Evolutionary conservation across 23 red algal genomes (phyloP), one percentile per base, ranked within the genome.

Genomic region (Porphyridium purpureum): DNA sequence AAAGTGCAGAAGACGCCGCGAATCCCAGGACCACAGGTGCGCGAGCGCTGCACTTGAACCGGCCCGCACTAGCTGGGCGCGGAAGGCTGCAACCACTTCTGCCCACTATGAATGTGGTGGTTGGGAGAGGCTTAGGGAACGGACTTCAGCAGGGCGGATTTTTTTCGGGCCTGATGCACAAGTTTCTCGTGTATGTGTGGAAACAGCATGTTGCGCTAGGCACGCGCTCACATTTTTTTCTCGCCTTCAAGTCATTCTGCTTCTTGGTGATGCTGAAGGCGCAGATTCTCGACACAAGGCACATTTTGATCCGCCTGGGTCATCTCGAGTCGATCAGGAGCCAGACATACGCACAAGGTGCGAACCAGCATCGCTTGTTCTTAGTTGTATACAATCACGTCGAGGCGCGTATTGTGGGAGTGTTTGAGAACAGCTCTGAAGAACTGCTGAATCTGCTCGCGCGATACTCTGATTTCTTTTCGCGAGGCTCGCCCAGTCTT

Each of bases 121-220:
- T 2, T 4, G 73, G 76, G 57, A 87, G 53, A 4, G 81, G 81
- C 49, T 60, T 87, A 24, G 81, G 81, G 2, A 52, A 50, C 27
- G 81, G 81, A 31, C 75, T 57, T 48, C 48, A 52, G 17, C 29
- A 31, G 29, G 4, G 15, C 5, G 62, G 31, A 1, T 68, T 75
- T 52, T 67, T 64, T 35, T 53, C 40, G 4, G 81, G 81, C 8
- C 60, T 87, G 7, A 87, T 87, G 81, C 81, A 87, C 17, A 59
- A 70, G 27, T 51, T 87, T 51, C 46, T 87, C 5, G 58, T 61
- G 27, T 87, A 76, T 62, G 64, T 87, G 15, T 74, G 60, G 34
- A 33, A 65, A 15, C 27, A 67, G 22, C 48, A 66, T 17, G 27
- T 30, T 21, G 29, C 50, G 14, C 51, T 62, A 30, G 59, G 60